Percentiles rank a stretch among this genome's conserved stretches.
Evolutionary conservation across 805 yeast genomes (phyloP).

Genomic region (Ascoidea tarda): DNA sequence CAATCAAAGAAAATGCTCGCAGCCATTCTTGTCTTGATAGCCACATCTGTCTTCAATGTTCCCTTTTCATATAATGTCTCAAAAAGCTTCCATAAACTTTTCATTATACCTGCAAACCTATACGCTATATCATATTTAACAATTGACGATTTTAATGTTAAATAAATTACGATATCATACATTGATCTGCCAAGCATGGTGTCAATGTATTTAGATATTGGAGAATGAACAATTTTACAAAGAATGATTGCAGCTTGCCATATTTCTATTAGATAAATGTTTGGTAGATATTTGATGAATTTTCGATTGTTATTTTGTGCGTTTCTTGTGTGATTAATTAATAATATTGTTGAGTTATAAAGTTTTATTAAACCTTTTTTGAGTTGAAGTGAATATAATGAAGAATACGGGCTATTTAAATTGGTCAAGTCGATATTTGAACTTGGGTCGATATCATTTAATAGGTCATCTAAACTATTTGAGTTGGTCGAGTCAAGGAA

Average conservation of each 20-base stretch:
- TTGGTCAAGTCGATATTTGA: slow-evolving; percentile 15
- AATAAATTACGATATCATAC: slow-evolving; percentile 49
- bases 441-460: slow-evolving; percentile 6
- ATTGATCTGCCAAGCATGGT: slow-evolving; percentile 55
- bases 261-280: slow-evolving; percentile 62
- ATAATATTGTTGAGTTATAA: slow-evolving; percentile 65
- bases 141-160: slow-evolving; percentile 70
- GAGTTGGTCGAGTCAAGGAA: slow-evolving; percentile 40
- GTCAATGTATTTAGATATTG: slow-evolving; percentile 53
- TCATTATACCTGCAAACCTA: slow-evolving; percentile 87
- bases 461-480: slow-evolving; percentile 1
- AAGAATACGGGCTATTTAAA: slow-evolving; percentile 11
- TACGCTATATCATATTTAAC: slow-evolving; percentile 87
- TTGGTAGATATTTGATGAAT: slow-evolving; percentile 70
- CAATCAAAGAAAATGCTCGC: slow-evolving; percentile 91
- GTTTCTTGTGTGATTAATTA: slow-evolving; percentile 50
- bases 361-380: slow-evolving; percentile 62
- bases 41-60: slow-evolving; percentile 27
- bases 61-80: slow-evolving; percentile 46
- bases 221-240: slow-evolving; percentile 65
- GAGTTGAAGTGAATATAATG: slow-evolving; percentile 31
- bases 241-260: slow-evolving; percentile 91
- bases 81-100: slow-evolving; percentile 84
- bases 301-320: slow-evolving; percentile 44
- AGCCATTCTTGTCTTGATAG: slow-evolving; percentile 73